Evolutionary conservation across 2,329 filamentous ascomycete genomes (phyloP).

Genomic region (Incumbomyces delicatus): DNA sequence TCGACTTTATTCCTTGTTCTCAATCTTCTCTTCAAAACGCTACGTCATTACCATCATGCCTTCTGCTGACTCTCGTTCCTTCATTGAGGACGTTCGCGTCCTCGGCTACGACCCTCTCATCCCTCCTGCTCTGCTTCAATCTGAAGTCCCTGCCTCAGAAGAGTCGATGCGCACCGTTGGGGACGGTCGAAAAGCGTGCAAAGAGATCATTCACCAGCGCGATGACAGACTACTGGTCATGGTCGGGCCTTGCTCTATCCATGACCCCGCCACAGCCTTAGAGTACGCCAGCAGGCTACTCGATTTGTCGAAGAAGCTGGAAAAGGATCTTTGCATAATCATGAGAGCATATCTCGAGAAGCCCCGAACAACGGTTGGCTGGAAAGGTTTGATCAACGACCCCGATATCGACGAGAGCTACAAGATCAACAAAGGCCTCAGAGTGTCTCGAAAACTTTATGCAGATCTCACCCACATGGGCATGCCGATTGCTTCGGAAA

Average conservation of each 20-base stretch:
- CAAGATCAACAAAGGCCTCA: constrained; percentile 96
- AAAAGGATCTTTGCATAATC: constrained; percentile 81
- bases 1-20: too few species aligned
- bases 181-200: constrained; percentile 49
- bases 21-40: too few species aligned
- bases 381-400: constrained; percentile 98
- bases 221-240: constrained; percentile 62
- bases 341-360: constrained; percentile 99
- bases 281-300: constrained; percentile 85
- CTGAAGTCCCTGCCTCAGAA: constrained; percentile 62
- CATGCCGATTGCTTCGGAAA: constrained; percentile 94
- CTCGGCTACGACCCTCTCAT: constrained; percentile 89
- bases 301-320: constrained; percentile 74
- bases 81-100: constrained; percentile 40
- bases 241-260: constrained; percentile 92
- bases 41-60: constrained; percentile 10
- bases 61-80: constrained; percentile 12
- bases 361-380: constrained; percentile 92
- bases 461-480: constrained; percentile 82
- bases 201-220: constrained; percentile 50
- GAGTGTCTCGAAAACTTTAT: constrained; percentile 79
- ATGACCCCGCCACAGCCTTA: constrained; percentile 81
- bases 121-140: constrained; percentile 85
- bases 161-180: constrained; percentile 45
- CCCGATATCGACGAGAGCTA: constrained; percentile 97